Conservation (phyloP, 768 basidiomycete species). For the Pleurotus platypus region DNA sequence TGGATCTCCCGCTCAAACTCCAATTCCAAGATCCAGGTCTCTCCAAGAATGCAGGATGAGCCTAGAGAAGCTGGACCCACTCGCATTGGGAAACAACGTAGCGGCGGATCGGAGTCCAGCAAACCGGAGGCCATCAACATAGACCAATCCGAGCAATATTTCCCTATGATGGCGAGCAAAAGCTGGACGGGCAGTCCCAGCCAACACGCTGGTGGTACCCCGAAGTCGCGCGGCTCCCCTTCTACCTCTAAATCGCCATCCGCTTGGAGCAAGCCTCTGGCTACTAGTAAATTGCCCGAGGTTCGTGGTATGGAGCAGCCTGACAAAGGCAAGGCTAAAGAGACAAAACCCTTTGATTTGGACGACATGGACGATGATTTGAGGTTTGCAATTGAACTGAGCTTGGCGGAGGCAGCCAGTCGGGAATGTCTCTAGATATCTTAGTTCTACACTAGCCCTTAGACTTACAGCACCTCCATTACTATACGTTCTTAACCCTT, state of each 20-base stretch:
- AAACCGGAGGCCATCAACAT: constrained; percentile 17
- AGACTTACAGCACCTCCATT: no score
- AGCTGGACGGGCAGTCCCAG: constrained; percentile 15
- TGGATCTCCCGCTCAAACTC: constrained; percentile 27
- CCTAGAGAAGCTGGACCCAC: constrained; percentile 50
- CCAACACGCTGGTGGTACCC: constrained; percentile 3
- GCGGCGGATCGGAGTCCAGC: constrained; percentile 28
- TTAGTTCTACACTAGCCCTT: no score
- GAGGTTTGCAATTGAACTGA: constrained; percentile 62
- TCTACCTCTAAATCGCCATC: constrained; percentile 19
- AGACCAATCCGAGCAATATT: constrained; percentile 3
- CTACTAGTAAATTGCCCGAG: constrained; percentile 10
- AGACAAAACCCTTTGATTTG: neutral
- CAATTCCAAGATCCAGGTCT: constrained; percentile 54
- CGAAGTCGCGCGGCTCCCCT: constrained; percentile 16
- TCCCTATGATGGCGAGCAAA: constrained; percentile 7
- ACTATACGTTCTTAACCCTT: no score
- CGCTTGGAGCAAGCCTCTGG: constrained; percentile 38
- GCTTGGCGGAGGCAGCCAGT: constrained; percentile 62
- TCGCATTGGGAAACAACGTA: constrained; percentile 13
- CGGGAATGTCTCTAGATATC: constrained; percentile 10
- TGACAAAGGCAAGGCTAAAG: constrained; percentile 8
- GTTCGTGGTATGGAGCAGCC: constrained; percentile 6
- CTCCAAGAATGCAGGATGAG: constrained; percentile 45
- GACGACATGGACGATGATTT: constrained; percentile 63